These are phyloP conservation scores for Coniochaeta sp. DNA, from an alignment of 2,329 filamentous ascomycete genomes.

Conservation along the genomic window DNA sequence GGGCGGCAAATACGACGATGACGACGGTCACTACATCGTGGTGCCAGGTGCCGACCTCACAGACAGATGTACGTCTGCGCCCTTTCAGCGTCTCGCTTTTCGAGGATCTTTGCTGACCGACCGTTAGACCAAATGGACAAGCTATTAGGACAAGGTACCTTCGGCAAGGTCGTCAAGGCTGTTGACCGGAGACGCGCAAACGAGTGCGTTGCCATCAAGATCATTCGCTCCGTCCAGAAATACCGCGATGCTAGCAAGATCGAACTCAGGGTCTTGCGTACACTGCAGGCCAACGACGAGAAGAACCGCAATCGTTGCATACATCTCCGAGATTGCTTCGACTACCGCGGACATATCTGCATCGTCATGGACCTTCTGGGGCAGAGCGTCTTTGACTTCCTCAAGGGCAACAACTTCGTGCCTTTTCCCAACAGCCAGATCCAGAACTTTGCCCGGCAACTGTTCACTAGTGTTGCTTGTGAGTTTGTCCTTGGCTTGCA, in stretches of 20 bases:
- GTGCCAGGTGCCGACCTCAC: constrained; percentile 80
- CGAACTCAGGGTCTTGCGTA: constrained; percentile 86
- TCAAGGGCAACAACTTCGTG: constrained; percentile 91
- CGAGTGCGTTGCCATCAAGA: constrained; percentile 86
- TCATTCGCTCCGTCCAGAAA: constrained; percentile 96
- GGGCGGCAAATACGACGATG: constrained; percentile 79
- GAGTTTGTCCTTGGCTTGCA: constrained; percentile 31
- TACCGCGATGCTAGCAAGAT: constrained; percentile 95
- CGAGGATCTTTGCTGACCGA: constrained; percentile 5
- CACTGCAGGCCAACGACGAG: constrained; percentile 82
- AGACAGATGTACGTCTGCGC: constrained; percentile 66
- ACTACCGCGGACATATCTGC: constrained; percentile 95
- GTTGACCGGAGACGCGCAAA: constrained; percentile 64
- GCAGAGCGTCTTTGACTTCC: constrained; percentile 96
- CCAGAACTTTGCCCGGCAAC: constrained; percentile 88
- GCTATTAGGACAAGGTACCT: constrained; percentile 91
- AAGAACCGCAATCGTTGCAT: constrained; percentile 95
- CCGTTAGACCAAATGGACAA: constrained; percentile 74
- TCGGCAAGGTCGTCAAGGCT: constrained; percentile 95
- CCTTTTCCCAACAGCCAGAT: constrained; percentile 98
- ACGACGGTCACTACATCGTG: constrained; percentile 96
- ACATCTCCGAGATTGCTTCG: constrained; percentile 92
- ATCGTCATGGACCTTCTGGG: constrained; percentile 71
- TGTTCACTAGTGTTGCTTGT: constrained; percentile 98
- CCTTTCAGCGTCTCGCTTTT: not conserved